Percentiles rank a stretch among this genome's conserved stretches.
These are phyloP conservation scores for Diaporthe helianthi DNA, from an alignment of 2,329 filamentous ascomycete species.

Conservation along the genomic window DNA sequence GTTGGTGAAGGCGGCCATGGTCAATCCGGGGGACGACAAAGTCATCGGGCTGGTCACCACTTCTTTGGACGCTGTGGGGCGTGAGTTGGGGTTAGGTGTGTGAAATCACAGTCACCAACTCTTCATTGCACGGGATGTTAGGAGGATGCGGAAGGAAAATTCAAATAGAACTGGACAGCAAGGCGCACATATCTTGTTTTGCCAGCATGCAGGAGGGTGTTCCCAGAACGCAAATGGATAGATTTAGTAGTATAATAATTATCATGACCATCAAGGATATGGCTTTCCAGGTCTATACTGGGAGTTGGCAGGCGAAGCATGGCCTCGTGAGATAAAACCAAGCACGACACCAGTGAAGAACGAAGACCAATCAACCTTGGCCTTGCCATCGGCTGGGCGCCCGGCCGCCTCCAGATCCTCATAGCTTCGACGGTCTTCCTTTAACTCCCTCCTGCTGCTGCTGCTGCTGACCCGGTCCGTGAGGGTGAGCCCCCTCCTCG, in stretches of 20 bases:
- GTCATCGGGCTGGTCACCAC: slow-evolving; percentile 64
- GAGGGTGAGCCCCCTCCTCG: slow-evolving; percentile 25
- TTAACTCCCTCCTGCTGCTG: not conserved
- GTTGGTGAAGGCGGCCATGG: slow-evolving; percentile 67
- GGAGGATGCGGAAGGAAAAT: not conserved
- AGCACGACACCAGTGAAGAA: slow-evolving; percentile 27
- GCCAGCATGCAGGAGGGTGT: not conserved
- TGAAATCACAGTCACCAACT: not conserved
- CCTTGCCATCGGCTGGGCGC: not conserved
- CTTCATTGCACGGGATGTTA: not conserved
- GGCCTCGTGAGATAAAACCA: slow-evolving; percentile 29
- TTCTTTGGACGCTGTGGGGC: slow-evolving; percentile 68
- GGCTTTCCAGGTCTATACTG: slow-evolving; percentile 2
- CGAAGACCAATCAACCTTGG: slow-evolving; percentile 19
- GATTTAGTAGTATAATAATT: slow-evolving; percentile 10
- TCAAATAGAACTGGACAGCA: not conserved
- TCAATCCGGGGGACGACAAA: slow-evolving; percentile 64
- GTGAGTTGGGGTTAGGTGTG: slow-evolving; percentile 54
- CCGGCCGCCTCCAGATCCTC: not conserved
- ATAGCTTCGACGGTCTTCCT: slow-evolving; percentile 4
- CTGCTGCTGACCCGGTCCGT: not conserved
- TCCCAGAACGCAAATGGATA: not conserved
- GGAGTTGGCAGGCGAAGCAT: slow-evolving; percentile 23
- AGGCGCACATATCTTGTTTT: not conserved
- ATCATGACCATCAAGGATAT: not conserved